Evolutionary conservation across 495 filamentous ascomycete species (phyloP).

Genomic region (Penicillium goetzii): DNA sequence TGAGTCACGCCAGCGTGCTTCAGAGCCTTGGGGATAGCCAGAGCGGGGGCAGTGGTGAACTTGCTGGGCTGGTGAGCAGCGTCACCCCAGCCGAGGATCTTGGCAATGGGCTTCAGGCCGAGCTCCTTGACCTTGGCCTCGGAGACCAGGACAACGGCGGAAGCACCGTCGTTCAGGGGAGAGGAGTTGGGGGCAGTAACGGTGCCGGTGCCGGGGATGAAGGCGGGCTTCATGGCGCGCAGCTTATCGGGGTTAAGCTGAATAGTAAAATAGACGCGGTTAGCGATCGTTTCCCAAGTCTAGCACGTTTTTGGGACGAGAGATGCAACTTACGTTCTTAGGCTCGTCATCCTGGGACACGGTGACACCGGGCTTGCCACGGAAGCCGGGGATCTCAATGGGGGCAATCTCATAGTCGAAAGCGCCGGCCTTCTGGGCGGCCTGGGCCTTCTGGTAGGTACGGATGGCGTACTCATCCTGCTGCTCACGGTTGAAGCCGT

Average conservation of each 20-base stretch:
- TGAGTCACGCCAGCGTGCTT: conserved; percentile 82
- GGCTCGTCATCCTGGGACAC: conserved; percentile 92
- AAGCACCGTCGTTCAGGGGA: conserved; percentile 90
- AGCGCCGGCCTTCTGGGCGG: conserved; percentile 73
- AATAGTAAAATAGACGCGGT: conserved; percentile 20
- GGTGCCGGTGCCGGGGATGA: conserved; percentile 78
- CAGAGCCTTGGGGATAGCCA: conserved; percentile 95
- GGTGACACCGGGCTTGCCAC: conserved; percentile 83
- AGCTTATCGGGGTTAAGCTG: conserved; percentile 92
- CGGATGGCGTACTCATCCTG: conserved; percentile 95
- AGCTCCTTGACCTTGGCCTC: conserved; percentile 88
- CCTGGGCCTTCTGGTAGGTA: conserved; percentile 88
- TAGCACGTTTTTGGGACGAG: neutral
- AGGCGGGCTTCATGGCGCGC: conserved; percentile 79
- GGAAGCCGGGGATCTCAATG: conserved; percentile 81
- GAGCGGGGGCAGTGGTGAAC: conserved; percentile 93
- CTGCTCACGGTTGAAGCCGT: conserved; percentile 75
- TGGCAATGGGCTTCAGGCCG: conserved; percentile 85
- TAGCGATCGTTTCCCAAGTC: conserved; percentile 7
- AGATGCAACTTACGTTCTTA: conserved; percentile 66
- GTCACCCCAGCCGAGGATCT: conserved; percentile 96
- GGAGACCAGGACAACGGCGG: conserved; percentile 87
- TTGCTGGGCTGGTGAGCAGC: conserved; percentile 86
- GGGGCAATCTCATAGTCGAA: conserved; percentile 89
- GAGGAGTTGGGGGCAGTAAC: conserved; percentile 98